Evolutionary conservation across 129 eudicot genomes (phyloP).

Genomic region (Silybum marianum): DNA sequence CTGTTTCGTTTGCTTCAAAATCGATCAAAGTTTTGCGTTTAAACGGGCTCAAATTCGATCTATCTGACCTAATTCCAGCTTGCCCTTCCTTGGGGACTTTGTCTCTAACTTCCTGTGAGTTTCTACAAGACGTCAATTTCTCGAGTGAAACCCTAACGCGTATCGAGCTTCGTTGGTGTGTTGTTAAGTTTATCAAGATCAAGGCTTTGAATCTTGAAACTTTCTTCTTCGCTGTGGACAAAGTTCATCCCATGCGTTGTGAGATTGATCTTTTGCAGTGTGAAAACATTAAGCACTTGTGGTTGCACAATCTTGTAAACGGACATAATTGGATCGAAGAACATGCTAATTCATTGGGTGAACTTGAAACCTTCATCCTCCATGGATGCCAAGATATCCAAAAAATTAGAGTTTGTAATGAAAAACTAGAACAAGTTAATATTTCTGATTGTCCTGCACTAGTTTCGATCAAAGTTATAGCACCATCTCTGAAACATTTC

Average conservation of each 20-base stretch:
- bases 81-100: slow-evolving; percentile 31
- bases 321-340: slow-evolving; percentile 27
- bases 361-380: slow-evolving; percentile 34
- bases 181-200: slow-evolving; percentile 3
- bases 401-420: slow-evolving; percentile 8
- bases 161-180: slow-evolving; percentile 13
- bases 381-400: slow-evolving; percentile 10
- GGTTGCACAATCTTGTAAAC: slow-evolving; percentile 13
- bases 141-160: slow-evolving; percentile 22
- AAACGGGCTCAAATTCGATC: slow-evolving; percentile 12
- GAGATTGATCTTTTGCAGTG: slow-evolving; percentile 27
- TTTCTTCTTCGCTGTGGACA: neutral
- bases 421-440: slow-evolving; percentile 28
- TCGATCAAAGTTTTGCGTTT: slow-evolving; percentile 24
- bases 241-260: neutral
- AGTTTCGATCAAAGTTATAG: neutral
- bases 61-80: slow-evolving; percentile 5
- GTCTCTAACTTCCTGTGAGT: slow-evolving; percentile 12
- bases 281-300: slow-evolving; percentile 6
- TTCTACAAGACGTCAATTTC: neutral
- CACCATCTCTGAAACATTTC: slow-evolving; percentile 24
- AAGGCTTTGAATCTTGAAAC: slow-evolving; percentile 18
- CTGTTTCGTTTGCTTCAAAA: slow-evolving; percentile 7
- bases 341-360: neutral
- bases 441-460: slow-evolving; percentile 11